Evolutionary conservation across 2,329 filamentous ascomycete genomes (phyloP), one percentile per base, ranked within the genome.

Genomic region (Diplocarpon mali): DNA sequence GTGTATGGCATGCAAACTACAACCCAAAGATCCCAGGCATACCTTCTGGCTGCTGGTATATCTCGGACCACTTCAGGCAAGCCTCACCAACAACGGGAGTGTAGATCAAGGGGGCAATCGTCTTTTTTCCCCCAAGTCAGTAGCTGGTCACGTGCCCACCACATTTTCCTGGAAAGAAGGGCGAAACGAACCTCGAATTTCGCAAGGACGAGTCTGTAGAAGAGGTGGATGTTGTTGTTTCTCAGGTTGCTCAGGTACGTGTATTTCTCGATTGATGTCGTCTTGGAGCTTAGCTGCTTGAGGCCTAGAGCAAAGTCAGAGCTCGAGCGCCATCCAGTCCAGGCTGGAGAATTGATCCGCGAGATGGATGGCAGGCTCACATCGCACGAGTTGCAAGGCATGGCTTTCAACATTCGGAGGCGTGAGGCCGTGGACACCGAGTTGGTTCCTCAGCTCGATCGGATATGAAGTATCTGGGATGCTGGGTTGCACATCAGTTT

Each of bases 61-160:
- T 81, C 60, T 85, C 78, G 43, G 79, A 82, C 81, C 81, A 85
- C 66, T 75, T 73, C 61, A 82, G 69, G 64, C 81, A 85, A 49
- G 80, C 81, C 62, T 85, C 80, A 54, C 81, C 81, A 50, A 85
- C 74, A 49, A 73, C 75, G 20, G 74, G 74, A 27, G 74, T 78
- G 64, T 78, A 78, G 52, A 78, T 75, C 49, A 76, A 63, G 48
- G 74, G 74, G 7, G 72, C 74, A 51, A 77, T 40, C 17, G 45
- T 52, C 57, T 57, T 31, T 27, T 5, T 40, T 13, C 8, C 27
- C 13, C 20, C 10, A n/a, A 38, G 41, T 16, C 41, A 38, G 30
- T 39, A 36, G 38, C 15, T 31, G n/a, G 35, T 47, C 45, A 47
- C 40, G 45, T 54, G 42, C 13, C 5, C 7, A 24, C 15, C 16